Base-by-base conservation (phyloP, 257 asterid genomes). In the Linaria vulgaris region DNA sequence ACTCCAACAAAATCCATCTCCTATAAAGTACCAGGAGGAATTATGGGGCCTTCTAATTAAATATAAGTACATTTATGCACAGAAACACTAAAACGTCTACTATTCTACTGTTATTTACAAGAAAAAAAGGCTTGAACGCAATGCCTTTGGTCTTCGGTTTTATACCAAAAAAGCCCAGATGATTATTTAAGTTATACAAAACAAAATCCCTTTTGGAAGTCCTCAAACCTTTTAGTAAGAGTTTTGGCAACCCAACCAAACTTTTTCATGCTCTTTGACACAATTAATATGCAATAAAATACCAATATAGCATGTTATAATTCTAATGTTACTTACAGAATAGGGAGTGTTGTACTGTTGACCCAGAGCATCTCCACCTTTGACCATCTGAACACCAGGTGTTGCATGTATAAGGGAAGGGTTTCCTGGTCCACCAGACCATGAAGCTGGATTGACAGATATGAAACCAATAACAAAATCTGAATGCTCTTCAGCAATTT, bases 391-490 rank as follows among this genome's bases (percentile, higher is more conserved):
- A 70, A 92, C 99, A 31, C 99, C 97, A 25, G 99, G 99, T 43
- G 99, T 92, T 46, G 95, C 96, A 59, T 92, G 99, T 74, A 92
- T 75, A 56, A 89, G 76, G 54, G 85, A 79, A 16, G 96, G 94
- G 58, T 83, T 84, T 60, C 90, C 91, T 4, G 90, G 90, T 16
- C 97, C 95, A 66, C 74, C 66, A 25, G 96, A 78, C 99, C 99
- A 92, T 17, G 95, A 81, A 55, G 94, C 94, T 53, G 99, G 96
- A 73, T 87, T 87, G 54, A 92, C 96, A 13, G 97, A 92, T 73
- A 92, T 89, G 84, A 92, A 92, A 64, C 99, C 99, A 66, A 92
- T 92, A 56, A 92, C 97, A 63, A 89, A 92, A 74, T 89, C 99
- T 14, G 86, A 75, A 77, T 92, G 95, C 61, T 89, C 94, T 78